Base-by-base conservation (phyloP, 805 yeast genomes). In the Yarrowia sp. region DNA sequence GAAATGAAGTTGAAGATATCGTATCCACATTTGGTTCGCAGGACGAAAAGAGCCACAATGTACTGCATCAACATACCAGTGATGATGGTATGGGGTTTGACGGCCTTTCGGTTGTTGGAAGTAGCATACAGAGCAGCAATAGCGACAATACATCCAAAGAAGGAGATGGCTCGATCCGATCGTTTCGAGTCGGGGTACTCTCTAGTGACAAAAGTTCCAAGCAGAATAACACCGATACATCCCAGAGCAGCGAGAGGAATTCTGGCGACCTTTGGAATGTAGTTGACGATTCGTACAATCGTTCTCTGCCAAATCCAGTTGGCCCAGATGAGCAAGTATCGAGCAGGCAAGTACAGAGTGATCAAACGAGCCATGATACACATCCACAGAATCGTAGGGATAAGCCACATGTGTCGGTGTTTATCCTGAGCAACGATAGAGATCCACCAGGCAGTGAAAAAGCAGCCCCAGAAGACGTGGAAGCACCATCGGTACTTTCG, bases 1-100 rank as follows among this genome's bases (percentile, higher is more conserved):
- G 86, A 82, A 69, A 85, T 81, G 71, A 84, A 85, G 74, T 84
- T 81, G 78, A 85, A 85, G 69, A 85, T 77, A 71, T 84, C 87
- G 72, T 81, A 84, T 66, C 89, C 89, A 50, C 80, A 79, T 69
- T 78, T 77, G 18, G 88, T 85, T 71, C 88, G 77, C 71, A 85
- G 77, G 11, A 85, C 88, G 68, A 85, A 85, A 47, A 85, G 76
- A 5, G 88, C 87, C 66, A 85, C 73, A 66, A 84, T 80, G 70
- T 76, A 85, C 73, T 85, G 88, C 78, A 83, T 80, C 71, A 85
- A 79, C 76, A 82, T 77, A 44, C 88, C 88, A 36, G 83, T 81
- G 67, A 83, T 81, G 31, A 85, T 87, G 4, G 87, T 83, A 68
- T 82, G 80, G 87, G 88, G 85, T 65, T 79, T 77, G 68, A 85